Conservation (phyloP, 2,329 filamentous ascomycete genomes). For the Bisporella sp. region DNA sequence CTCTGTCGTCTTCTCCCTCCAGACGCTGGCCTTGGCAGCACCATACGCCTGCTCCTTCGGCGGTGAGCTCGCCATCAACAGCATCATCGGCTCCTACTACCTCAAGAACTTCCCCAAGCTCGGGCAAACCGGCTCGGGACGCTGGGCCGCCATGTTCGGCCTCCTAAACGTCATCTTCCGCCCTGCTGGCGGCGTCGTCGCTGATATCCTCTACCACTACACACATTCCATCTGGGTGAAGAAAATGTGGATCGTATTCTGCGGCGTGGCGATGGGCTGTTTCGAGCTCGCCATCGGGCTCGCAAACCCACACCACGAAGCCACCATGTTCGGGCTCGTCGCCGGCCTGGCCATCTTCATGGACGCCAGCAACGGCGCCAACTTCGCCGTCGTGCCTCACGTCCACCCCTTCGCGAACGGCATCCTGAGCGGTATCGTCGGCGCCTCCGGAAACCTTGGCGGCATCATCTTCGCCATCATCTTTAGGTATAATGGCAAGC, state of each 20-base stretch:
- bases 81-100: slow-evolving; percentile 52
- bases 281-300: slow-evolving; percentile 58
- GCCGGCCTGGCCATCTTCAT: slow-evolving; percentile 74
- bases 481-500: slow-evolving; percentile 65
- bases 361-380: slow-evolving; percentile 79
- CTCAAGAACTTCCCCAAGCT: slow-evolving; percentile 51
- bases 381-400: slow-evolving; percentile 81
- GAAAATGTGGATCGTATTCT: slow-evolving; percentile 52
- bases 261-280: slow-evolving; percentile 48
- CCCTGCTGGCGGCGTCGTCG: slow-evolving; percentile 54
- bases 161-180: slow-evolving; percentile 64
- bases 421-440: slow-evolving; percentile 66
- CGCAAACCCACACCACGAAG: slow-evolving; percentile 52
- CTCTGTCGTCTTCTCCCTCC: slow-evolving; percentile 40
- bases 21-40: slow-evolving; percentile 46
- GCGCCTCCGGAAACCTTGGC: slow-evolving; percentile 76
- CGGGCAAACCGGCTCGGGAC: slow-evolving; percentile 46
- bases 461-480: slow-evolving; percentile 79
- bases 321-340: slow-evolving; percentile 69
- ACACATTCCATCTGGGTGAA: slow-evolving; percentile 52
- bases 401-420: slow-evolving; percentile 77
- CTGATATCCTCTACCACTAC: slow-evolving; percentile 32
- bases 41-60: slow-evolving; percentile 61
- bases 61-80: slow-evolving; percentile 55
- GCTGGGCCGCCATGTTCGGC: slow-evolving; percentile 68